Conservation (phyloP, 495 filamentous ascomycete species). For the Aspergillus egyptiacus region DNA sequence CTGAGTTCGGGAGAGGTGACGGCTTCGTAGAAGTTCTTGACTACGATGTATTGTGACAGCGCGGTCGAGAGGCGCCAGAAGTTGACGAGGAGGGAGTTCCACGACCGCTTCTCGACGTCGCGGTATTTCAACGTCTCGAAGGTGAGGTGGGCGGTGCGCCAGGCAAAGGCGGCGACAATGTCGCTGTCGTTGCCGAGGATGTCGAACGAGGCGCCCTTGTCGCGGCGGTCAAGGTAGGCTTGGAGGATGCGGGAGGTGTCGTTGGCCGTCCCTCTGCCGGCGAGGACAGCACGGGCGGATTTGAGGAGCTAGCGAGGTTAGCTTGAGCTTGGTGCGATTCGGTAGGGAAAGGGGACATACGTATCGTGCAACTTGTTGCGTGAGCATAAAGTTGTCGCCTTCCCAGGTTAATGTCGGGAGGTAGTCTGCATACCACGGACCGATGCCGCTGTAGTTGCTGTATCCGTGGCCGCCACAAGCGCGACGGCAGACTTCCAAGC, state of each 20-base stretch:
- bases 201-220: conserved; percentile 64
- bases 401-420: conserved; percentile 60
- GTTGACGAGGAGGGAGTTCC: conserved; percentile 67
- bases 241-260: conserved; percentile 54
- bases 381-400: conserved; percentile 74
- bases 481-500: conserved; percentile 63
- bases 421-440: conserved; percentile 61
- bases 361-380: conserved; percentile 71
- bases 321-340: neutral
- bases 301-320: conserved; percentile 43
- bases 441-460: conserved; percentile 62
- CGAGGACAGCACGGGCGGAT: conserved; percentile 56
- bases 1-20: conserved; percentile 44
- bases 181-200: conserved; percentile 56
- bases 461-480: conserved; percentile 74
- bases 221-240: conserved; percentile 52
- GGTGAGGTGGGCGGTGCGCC: conserved; percentile 61
- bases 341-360: conserved; percentile 23
- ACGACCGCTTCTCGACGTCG: conserved; percentile 60
- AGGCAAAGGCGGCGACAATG: conserved; percentile 63
- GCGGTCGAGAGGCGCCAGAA: conserved; percentile 66
- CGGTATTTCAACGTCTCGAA: conserved; percentile 68
- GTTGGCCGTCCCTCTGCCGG: conserved; percentile 48
- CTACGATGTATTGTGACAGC: conserved; percentile 62
- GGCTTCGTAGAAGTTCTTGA: conserved; percentile 68